phyloP scores from a whole-genome alignment of 1,284 basidiomycete genomes.

The Termitomyces sp. region DNA sequence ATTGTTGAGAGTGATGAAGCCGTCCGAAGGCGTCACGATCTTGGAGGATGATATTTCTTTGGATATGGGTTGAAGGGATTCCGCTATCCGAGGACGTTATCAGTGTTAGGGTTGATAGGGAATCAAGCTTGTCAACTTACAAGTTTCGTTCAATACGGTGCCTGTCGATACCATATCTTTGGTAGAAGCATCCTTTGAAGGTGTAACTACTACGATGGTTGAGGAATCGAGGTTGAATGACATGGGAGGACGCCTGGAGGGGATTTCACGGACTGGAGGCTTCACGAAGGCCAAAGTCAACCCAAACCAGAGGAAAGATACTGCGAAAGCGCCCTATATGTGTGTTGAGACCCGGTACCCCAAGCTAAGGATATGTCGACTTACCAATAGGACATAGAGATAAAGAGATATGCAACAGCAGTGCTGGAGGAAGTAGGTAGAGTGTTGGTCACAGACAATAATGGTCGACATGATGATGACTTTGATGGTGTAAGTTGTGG shows the following conservation, averaged over 20 bases:
- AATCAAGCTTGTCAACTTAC: background rate
- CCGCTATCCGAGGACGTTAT: background rate
- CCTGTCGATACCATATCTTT: background rate
- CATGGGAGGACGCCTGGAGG: background rate
- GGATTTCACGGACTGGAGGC: slow-evolving; percentile 2
- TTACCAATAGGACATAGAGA: slow-evolving; percentile 1
- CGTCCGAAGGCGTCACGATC: no score
- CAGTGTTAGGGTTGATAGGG: no score
- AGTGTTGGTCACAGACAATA: background rate
- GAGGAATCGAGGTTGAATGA: background rate
- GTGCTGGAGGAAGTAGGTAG: background rate
- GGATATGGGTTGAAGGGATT: no score
- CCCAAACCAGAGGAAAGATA: slow-evolving; percentile 3
- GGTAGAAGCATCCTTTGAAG: background rate
- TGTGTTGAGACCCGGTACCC: background rate
- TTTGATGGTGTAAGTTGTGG: background rate
- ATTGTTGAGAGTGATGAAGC: background rate
- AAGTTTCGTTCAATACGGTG: background rate
- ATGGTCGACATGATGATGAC: background rate
- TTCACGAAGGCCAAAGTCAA: slow-evolving; percentile 9
- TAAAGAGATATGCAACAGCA: background rate
- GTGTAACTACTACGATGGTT: background rate
- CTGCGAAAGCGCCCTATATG: background rate
- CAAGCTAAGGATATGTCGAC: background rate
- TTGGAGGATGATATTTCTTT: background rate